These are phyloP conservation scores for Erigeron philadelphicus DNA, from an alignment of 140 eudicot genomes.

Conservation along the genomic window DNA sequence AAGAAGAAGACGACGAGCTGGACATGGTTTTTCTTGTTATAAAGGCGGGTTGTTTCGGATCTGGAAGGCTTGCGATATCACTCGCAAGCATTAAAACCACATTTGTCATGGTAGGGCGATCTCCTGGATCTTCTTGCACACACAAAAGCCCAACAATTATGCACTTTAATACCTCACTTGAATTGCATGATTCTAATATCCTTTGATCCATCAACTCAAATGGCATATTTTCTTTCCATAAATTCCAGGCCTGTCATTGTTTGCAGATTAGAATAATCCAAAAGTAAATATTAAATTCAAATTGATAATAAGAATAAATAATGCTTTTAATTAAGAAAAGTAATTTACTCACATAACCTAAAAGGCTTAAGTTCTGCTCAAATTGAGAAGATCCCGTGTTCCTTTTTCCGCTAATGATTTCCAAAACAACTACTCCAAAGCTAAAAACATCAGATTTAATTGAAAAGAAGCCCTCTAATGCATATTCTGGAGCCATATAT, in stretches of 20 bases:
- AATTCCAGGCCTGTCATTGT: slow-evolving; percentile 43
- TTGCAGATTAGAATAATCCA: neutral
- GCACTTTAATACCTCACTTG: slow-evolving; percentile 44
- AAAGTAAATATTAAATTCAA: neutral
- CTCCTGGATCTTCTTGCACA: slow-evolving; percentile 57
- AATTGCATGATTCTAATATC: slow-evolving; percentile 33
- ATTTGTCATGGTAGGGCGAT: slow-evolving; percentile 57
- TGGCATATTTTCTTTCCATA: slow-evolving; percentile 48
- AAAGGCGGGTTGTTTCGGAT: slow-evolving; percentile 52
- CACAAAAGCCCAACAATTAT: slow-evolving; percentile 46
- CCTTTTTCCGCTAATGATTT: slow-evolving; percentile 44
- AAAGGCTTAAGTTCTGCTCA: slow-evolving; percentile 25
- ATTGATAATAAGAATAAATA: neutral
- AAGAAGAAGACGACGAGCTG: slow-evolving; percentile 31
- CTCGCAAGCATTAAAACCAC: slow-evolving; percentile 48
- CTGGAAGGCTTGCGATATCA: slow-evolving; percentile 37
- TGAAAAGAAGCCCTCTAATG: slow-evolving; percentile 40
- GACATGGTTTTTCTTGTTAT: slow-evolving; percentile 31
- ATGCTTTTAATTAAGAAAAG: neutral
- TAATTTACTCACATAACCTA: slow-evolving; percentile 34
- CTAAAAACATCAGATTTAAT: slow-evolving; percentile 47
- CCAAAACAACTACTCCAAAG: slow-evolving; percentile 50
- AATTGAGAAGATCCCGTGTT: slow-evolving; percentile 16
- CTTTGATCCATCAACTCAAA: slow-evolving; percentile 37
- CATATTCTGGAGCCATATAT: slow-evolving; percentile 57